Evolutionary conservation across 1,284 basidiomycete species (phyloP), one percentile per base, ranked within the genome.

Genomic region (Wallemia hederae): DNA sequence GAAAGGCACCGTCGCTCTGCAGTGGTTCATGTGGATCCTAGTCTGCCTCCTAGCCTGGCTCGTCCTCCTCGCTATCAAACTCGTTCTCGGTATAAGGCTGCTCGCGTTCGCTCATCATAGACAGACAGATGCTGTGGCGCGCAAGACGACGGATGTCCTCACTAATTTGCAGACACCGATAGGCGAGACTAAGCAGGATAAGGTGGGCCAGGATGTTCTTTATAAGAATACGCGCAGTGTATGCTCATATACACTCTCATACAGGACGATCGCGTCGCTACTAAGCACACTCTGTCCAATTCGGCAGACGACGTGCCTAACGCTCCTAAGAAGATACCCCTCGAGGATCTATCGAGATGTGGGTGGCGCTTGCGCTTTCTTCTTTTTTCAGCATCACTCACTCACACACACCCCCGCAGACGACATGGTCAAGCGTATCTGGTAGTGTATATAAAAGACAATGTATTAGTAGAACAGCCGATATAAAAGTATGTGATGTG

Each of bases 141-240:
- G 89, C 27, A 80, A 72, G 76, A 65, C 75, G 71, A 63, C 72
- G 60, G 83, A 80, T 27, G 75, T 69, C 1, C 72, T 90, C 15
- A 92, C 92, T 67, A 80, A 89, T 68, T 88, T 84, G 2, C 76
- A 89, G 19, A 75, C 84, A 65, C 83, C 85, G 0, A 85, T 94
- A 22, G 90, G 88, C 3, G 85, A 89, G 69, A 83, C 84, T 19
- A 78, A 77, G 61, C 82, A 88, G 62, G 89, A 96, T 71, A 80
- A 78, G 68, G 85, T 84, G 63, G 64, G 78, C 70, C 7, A 0
- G 24, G 24, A 2, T 24, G 57, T 24, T 39, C 19, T 60, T 28
- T 90, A 90, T 67, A 86, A 88, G 69, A 80, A 78, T 61, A 80
- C 86, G 63, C 75, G 87, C 2, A 83, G 81, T 68, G 77, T 74